phyloP scores from a whole-genome alignment of 2,329 filamentous ascomycete genomes.

The Trichoderma sp. region DNA sequence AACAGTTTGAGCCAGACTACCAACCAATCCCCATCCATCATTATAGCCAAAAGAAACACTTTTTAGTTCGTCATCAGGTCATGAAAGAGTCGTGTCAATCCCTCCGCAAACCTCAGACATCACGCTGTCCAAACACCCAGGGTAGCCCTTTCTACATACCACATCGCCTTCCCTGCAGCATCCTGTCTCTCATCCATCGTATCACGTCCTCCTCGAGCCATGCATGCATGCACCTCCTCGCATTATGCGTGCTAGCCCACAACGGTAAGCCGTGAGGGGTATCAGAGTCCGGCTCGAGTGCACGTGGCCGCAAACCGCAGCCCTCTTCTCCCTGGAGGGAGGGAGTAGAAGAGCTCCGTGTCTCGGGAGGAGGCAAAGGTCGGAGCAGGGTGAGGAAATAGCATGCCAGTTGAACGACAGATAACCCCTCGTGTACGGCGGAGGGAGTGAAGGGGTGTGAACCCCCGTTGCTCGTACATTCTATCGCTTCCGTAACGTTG shows the following conservation, averaged over 20 bases:
- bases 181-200: constrained; percentile 13
- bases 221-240: constrained; percentile 23
- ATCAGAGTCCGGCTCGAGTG: constrained; percentile 21
- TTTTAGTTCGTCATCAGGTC: constrained; percentile 18
- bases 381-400: constrained; percentile 30
- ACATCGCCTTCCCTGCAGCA: constrained; percentile 18
- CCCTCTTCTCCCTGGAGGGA: constrained; percentile 17
- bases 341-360: constrained; percentile 30
- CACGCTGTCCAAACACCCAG: constrained; percentile 22
- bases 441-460: constrained; percentile 37
- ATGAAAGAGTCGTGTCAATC: constrained; percentile 19
- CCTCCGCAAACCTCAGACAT: constrained; percentile 15
- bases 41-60: neutral
- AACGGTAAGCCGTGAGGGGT: constrained; percentile 24
- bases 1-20: neutral
- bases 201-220: constrained; percentile 22
- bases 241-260: constrained; percentile 25
- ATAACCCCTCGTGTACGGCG: constrained; percentile 36
- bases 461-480: constrained; percentile 44
- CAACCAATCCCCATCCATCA: neutral
- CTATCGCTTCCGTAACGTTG: constrained; percentile 41
- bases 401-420: constrained; percentile 37
- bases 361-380: constrained; percentile 15
- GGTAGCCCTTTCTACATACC: neutral
- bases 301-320: constrained; percentile 18